These are phyloP conservation scores for Prunus yedoensis DNA, from an alignment of 331 rosid genomes.

Conservation along the genomic window DNA sequence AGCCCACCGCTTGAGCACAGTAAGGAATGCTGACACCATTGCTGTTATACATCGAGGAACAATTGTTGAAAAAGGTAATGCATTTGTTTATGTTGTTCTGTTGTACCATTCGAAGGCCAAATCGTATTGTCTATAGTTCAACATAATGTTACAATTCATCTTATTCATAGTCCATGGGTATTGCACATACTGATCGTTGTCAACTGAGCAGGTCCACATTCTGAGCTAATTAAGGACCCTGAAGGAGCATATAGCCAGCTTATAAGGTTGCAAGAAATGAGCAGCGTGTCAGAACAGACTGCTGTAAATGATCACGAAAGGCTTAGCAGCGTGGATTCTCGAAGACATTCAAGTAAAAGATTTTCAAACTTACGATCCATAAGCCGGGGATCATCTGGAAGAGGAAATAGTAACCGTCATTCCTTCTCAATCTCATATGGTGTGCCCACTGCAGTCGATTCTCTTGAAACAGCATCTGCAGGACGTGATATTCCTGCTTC, in stretches of 20 bases:
- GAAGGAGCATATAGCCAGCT: slow-evolving; percentile 76
- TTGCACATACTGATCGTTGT: not conserved
- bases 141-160: too few species aligned
- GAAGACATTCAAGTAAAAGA: slow-evolving; percentile 41
- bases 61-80: slow-evolving; percentile 61
- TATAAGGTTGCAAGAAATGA: slow-evolving; percentile 56
- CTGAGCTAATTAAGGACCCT: slow-evolving; percentile 41
- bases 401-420: slow-evolving; percentile 40
- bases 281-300: slow-evolving; percentile 14
- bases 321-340: slow-evolving; percentile 25
- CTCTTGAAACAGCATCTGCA: slow-evolving; percentile 21
- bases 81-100: not conserved
- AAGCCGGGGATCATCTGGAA: slow-evolving; percentile 56
- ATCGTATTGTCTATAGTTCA: not conserved
- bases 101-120: not conserved
- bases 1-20: slow-evolving; percentile 71
- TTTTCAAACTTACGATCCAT: slow-evolving; percentile 36
- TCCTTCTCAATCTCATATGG: slow-evolving; percentile 42
- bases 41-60: slow-evolving; percentile 69
- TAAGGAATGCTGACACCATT: slow-evolving; percentile 61
- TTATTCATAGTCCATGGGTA: not conserved
- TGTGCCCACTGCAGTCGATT: slow-evolving; percentile 5
- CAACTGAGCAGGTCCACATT: slow-evolving; percentile 47
- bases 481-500: slow-evolving; percentile 25
- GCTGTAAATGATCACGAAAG: slow-evolving; percentile 18